Evolutionary conservation across 2,329 filamentous ascomycete genomes (phyloP).

Genomic region (Aspergillus sp.): DNA sequence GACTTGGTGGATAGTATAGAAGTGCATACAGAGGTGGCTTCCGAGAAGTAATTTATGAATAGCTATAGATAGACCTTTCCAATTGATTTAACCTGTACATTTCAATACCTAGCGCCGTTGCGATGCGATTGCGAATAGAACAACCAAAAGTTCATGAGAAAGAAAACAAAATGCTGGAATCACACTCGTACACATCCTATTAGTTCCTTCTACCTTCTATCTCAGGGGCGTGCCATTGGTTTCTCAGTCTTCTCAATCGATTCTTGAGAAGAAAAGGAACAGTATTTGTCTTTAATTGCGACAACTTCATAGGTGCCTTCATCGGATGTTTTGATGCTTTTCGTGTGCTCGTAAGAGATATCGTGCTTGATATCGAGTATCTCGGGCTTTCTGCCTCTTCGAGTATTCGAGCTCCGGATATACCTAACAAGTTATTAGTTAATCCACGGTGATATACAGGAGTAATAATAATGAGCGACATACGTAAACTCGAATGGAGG

Average conservation of each 20-base stretch:
- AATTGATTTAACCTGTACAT: slow-evolving; percentile 15
- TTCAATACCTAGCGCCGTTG: slow-evolving; percentile 29
- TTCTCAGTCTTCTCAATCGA: slow-evolving; percentile 50
- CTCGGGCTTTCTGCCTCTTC: slow-evolving; percentile 72
- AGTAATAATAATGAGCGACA: slow-evolving; percentile 25
- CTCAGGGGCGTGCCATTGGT: slow-evolving; percentile 33
- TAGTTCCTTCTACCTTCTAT: slow-evolving; percentile 15
- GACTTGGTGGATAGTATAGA: slow-evolving; percentile 70
- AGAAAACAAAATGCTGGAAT: slow-evolving; percentile 18
- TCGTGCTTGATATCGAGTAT: slow-evolving; percentile 92
- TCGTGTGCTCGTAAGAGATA: slow-evolving; percentile 75
- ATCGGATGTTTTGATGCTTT: slow-evolving; percentile 80
- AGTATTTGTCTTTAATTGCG: slow-evolving; percentile 90
- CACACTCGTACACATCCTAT: slow-evolving; percentile 19
- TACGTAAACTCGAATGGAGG: slow-evolving; percentile 94
- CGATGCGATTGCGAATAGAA: slow-evolving; percentile 29
- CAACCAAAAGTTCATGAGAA: slow-evolving; percentile 6
- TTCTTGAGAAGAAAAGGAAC: slow-evolving; percentile 77
- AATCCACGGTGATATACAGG: background rate
- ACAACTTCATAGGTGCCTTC: slow-evolving; percentile 98
- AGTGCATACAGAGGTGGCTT: slow-evolving; percentile 34
- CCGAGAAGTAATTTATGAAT: slow-evolving; percentile 16
- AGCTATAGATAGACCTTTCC: background rate
- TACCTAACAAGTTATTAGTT: slow-evolving; percentile 54
- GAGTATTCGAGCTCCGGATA: slow-evolving; percentile 83